phyloP scores from a whole-genome alignment of 2,329 filamentous ascomycete species.

The Claviceps africana region DNA sequence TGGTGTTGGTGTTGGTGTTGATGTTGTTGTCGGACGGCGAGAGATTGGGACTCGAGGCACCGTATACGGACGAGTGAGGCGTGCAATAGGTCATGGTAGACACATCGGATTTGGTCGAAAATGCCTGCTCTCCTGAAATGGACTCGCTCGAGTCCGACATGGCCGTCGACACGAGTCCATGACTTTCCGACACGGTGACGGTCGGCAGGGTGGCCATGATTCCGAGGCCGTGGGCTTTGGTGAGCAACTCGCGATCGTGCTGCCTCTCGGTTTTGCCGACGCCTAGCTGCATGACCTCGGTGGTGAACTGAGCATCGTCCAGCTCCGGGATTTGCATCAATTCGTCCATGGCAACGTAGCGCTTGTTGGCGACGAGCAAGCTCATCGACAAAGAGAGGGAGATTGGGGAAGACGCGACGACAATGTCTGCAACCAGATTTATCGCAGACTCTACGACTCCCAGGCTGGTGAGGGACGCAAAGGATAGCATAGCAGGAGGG shows the following conservation, averaged over 20 bases:
- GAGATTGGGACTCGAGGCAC: constrained; percentile 9
- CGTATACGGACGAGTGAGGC: constrained; percentile 28
- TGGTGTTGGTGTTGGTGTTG: not conserved
- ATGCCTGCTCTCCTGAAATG: constrained; percentile 27
- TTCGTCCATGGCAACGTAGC: constrained; percentile 4
- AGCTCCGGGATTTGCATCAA: constrained; percentile 21
- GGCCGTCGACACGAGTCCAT: constrained; percentile 24
- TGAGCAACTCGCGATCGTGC: constrained; percentile 23
- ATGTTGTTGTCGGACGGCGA: constrained; percentile 4
- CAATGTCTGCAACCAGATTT: too few species aligned
- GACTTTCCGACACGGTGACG: constrained; percentile 14
- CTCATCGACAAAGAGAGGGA: not conserved
- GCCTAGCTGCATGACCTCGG: constrained; percentile 24
- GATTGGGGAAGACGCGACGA: not conserved
- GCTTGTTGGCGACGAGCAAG: not conserved
- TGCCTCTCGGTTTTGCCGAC: constrained; percentile 23
- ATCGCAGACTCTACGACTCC: too few species aligned
- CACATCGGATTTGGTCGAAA: constrained; percentile 28
- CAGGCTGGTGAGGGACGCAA: too few species aligned
- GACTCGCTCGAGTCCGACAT: constrained; percentile 29
- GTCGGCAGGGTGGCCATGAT: constrained; percentile 16
- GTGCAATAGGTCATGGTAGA: constrained; percentile 29
- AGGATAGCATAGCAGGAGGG: too few species aligned
- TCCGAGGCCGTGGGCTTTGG: constrained; percentile 22
- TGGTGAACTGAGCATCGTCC: constrained; percentile 24